Conservation (phyloP, 176 grass and related monocot species). For the Paspalum notatum region DNA sequence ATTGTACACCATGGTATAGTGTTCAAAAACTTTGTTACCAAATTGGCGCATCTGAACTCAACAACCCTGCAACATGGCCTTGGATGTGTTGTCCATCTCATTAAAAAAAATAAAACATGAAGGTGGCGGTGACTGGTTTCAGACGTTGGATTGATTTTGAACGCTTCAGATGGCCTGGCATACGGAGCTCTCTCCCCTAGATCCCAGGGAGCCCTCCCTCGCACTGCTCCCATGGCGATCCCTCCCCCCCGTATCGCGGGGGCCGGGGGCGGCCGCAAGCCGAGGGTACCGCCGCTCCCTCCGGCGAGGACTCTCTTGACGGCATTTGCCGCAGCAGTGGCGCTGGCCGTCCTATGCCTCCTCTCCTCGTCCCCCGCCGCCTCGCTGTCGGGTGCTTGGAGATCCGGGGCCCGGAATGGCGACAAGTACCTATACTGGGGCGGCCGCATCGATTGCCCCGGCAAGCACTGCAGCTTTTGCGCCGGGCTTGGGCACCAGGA, state of each 20-base stretch:
- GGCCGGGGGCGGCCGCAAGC: constrained; percentile 36
- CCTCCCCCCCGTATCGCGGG: constrained; percentile 26
- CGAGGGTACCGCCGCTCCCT: constrained; percentile 38
- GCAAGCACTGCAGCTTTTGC: constrained; percentile 82
- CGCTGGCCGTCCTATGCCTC: constrained; percentile 35
- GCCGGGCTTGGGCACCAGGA: constrained; percentile 89
- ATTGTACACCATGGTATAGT: too few species aligned
- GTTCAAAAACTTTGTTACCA: too few species aligned
- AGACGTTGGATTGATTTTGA: neutral
- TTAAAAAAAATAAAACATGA: too few species aligned
- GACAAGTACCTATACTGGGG: constrained; percentile 83
- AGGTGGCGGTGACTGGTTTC: neutral
- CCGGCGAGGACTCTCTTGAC: constrained; percentile 43
- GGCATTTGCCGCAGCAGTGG: neutral
- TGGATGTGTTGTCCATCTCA: too few species aligned
- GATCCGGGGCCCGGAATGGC: constrained; percentile 18
- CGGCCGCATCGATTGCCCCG: constrained; percentile 75
- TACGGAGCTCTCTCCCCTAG: too few species aligned
- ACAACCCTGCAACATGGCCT: too few species aligned
- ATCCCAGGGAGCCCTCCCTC: neutral
- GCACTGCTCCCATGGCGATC: constrained; percentile 35
- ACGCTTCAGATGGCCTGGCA: neutral
- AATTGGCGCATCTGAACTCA: too few species aligned
- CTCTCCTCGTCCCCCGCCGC: constrained; percentile 24
- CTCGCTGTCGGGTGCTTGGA: constrained; percentile 27